Conservation (phyloP, 2,329 filamentous ascomycete species). For the Didymellaceae sp. region DNA sequence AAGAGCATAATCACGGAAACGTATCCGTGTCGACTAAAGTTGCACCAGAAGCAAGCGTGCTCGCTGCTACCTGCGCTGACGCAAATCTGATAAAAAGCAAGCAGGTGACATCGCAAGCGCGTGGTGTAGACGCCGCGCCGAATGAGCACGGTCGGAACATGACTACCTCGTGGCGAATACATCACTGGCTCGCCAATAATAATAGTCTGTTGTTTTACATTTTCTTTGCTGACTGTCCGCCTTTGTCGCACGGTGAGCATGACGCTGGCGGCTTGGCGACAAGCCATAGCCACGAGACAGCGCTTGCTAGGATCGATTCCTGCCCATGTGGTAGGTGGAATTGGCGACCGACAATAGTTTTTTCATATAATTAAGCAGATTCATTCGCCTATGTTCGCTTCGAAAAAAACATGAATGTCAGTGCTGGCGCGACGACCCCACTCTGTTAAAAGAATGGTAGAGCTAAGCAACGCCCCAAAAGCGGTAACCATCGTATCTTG, state of each 20-base stretch:
- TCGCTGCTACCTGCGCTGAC: too few relatives aligned
- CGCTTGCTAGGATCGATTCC: background rate
- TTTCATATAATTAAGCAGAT: background rate
- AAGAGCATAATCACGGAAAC: background rate
- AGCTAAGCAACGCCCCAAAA: conserved; percentile 14
- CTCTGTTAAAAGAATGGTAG: background rate
- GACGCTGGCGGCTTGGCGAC: background rate
- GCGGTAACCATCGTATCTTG: conserved; percentile 7
- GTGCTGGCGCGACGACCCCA: background rate
- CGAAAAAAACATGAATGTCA: background rate
- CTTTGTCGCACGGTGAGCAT: background rate
- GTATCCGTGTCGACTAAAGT: too few relatives aligned
- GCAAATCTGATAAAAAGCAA: too few relatives aligned
- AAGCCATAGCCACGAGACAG: conserved; percentile 5
- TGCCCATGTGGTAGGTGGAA: background rate
- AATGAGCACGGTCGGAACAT: background rate
- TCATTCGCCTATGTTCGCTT: too few relatives aligned
- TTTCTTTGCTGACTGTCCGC: background rate
- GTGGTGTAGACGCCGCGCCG: background rate
- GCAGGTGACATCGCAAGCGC: background rate
- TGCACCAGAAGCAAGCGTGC: too few relatives aligned
- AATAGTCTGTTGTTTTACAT: background rate
- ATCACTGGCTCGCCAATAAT: background rate
- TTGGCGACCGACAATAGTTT: background rate
- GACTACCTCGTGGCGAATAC: background rate